Evolutionary conservation across 1,284 basidiomycete species (phyloP).

Genomic region (Porogramme epimiltina): DNA sequence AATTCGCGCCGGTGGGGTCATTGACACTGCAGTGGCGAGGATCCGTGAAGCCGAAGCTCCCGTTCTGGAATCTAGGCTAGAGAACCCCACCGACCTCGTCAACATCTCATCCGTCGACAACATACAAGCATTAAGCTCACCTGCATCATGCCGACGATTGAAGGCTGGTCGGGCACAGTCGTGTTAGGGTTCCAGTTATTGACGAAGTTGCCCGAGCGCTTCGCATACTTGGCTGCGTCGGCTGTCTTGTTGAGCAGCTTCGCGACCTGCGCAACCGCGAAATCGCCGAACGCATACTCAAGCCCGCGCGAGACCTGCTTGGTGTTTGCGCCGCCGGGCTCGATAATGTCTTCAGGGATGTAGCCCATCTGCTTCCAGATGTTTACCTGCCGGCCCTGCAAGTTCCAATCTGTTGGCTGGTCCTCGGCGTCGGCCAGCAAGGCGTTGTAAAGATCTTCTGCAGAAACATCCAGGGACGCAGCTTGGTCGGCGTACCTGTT

Average conservation of each 20-base stretch:
- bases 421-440: conserved; percentile 59
- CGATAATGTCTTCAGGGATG: conserved; percentile 53
- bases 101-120: no score
- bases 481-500: conserved; percentile 51
- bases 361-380: conserved; percentile 54
- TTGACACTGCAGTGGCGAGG: conserved; percentile 67
- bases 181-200: conserved; percentile 62
- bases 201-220: conserved; percentile 56
- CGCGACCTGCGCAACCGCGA: conserved; percentile 64
- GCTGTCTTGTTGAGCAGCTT: conserved; percentile 48
- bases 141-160: conserved; percentile 54
- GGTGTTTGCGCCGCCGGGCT: conserved; percentile 56
- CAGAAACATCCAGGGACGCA: conserved; percentile 45
- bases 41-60: conserved; percentile 65
- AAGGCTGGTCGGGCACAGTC: conserved; percentile 45
- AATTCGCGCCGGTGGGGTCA: conserved; percentile 56
- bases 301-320: conserved; percentile 63
- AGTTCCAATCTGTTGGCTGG: conserved; percentile 61
- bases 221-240: conserved; percentile 55
- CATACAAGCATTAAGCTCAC: conserved; percentile 28
- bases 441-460: conserved; percentile 50
- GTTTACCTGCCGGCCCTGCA: conserved; percentile 60
- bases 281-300: conserved; percentile 67
- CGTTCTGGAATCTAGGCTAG: conserved; percentile 59
- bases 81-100: neutral